Conservation (phyloP, 192 early-diverging fungal species). For the Entophlyctis luteolus region DNA sequence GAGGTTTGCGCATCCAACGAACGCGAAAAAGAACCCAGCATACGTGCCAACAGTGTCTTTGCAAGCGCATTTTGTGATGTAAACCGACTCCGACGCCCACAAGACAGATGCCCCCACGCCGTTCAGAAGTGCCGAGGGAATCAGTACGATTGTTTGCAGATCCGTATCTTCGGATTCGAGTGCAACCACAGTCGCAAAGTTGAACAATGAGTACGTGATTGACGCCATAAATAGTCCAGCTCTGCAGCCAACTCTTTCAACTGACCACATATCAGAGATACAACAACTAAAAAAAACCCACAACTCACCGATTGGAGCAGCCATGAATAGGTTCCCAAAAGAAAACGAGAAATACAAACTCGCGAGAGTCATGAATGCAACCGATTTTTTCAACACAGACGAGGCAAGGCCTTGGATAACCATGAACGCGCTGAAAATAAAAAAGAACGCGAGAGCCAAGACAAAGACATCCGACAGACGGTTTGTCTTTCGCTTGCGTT, state of each 20-base stretch:
- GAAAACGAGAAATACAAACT: conserved; percentile 25
- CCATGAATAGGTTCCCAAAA: conserved; percentile 21
- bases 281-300: background rate
- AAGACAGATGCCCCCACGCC: conserved; percentile 25
- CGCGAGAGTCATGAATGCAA: conserved; percentile 17
- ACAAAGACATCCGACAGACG: conserved; percentile 13
- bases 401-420: conserved; percentile 24
- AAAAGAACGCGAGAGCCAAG: conserved; percentile 24
- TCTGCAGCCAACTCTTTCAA: conserved; percentile 20
- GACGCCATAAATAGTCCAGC: conserved; percentile 17
- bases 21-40: conserved; percentile 23
- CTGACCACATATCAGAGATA: background rate
- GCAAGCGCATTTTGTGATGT: conserved; percentile 20
- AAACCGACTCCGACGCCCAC: conserved; percentile 25
- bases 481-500: conserved; percentile 4
- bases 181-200: conserved; percentile 2
- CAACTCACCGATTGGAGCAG: conserved; percentile 11
- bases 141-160: conserved; percentile 2
- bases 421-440: conserved; percentile 25
- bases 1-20: conserved; percentile 1
- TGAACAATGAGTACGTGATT: conserved; percentile 21
- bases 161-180: background rate
- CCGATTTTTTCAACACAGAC: conserved; percentile 15
- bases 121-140: conserved; percentile 22
- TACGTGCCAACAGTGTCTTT: conserved; percentile 19